These are phyloP conservation scores for Apium graveolens DNA, from an alignment of 129 eudicot genomes.

Conservation along the genomic window DNA sequence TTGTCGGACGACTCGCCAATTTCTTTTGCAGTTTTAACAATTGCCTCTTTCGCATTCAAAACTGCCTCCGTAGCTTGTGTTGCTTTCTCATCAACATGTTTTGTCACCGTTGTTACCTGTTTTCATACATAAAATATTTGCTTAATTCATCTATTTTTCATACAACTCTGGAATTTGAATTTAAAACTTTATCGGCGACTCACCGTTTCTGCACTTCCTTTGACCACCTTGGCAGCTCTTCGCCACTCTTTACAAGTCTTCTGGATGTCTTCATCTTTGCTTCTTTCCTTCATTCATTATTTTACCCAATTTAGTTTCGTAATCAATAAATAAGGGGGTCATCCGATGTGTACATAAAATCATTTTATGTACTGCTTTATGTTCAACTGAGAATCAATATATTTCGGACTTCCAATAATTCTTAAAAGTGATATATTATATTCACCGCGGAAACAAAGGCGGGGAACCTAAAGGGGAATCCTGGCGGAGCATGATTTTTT, in stretches of 20 bases:
- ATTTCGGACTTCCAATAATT: too few species aligned
- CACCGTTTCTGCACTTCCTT: not conserved
- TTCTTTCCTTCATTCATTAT: not conserved
- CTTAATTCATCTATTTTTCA: too few species aligned
- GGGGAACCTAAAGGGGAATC: too few species aligned
- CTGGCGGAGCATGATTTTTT: too few species aligned
- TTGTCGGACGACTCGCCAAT: not conserved
- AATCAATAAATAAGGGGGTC: too few species aligned
- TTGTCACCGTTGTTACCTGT: not conserved
- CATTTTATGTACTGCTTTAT: too few species aligned
- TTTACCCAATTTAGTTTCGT: not conserved
- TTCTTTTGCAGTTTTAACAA: not conserved
- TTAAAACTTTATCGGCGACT: not conserved
- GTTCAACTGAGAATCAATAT: too few species aligned
- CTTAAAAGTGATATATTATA: too few species aligned
- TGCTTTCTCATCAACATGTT: not conserved
- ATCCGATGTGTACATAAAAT: too few species aligned
- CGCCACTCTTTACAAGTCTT: constrained; percentile 4
- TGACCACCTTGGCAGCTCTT: not conserved
- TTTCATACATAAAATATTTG: not conserved
- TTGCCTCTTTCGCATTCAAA: not conserved
- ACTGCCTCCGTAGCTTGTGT: not conserved
- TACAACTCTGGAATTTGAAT: too few species aligned
- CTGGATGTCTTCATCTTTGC: not conserved
- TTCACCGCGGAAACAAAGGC: too few species aligned